Evolutionary conservation across 805 yeast species (phyloP).

Genomic region (Yarrowia deformans): DNA sequence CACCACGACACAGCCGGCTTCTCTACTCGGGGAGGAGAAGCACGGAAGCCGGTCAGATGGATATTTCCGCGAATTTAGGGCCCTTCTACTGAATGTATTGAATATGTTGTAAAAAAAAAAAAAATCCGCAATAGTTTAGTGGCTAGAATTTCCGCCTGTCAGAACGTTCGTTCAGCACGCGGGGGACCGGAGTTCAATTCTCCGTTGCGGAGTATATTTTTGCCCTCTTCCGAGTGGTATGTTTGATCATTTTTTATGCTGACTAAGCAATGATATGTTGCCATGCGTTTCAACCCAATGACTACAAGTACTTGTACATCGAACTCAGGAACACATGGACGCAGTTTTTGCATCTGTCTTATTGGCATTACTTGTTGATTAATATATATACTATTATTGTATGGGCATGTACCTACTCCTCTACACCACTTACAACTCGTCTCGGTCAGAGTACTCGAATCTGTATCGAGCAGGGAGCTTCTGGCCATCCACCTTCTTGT

Average conservation of each 20-base stretch:
- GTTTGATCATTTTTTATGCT: background rate
- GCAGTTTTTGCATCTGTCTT: too few species aligned
- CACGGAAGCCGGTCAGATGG: too few species aligned
- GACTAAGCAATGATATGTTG: conserved; percentile 5
- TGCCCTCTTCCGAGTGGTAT: background rate
- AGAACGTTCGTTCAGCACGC: conserved; percentile 40
- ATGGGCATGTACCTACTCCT: background rate
- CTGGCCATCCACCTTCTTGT: conserved; percentile 35
- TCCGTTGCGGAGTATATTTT: conserved; percentile 33
- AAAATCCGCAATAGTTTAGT: conserved; percentile 51
- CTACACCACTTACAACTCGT: conserved; percentile 9
- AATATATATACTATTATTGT: background rate
- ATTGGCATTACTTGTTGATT: background rate
- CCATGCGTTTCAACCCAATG: background rate
- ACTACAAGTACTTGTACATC: too few species aligned
- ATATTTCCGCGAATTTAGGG: too few species aligned
- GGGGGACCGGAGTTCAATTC: conserved; percentile 37
- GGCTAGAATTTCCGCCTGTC: conserved; percentile 54
- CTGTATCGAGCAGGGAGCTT: conserved; percentile 27
- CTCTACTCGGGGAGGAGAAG: too few species aligned
- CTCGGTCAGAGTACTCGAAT: conserved; percentile 20
- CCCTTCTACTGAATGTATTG: too few species aligned
- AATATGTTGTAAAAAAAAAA: too few species aligned
- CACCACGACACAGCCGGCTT: too few species aligned
- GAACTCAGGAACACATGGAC: too few species aligned